Conservation (phyloP, 2,329 filamentous ascomycete species). For the Ophiostoma ips region DNA sequence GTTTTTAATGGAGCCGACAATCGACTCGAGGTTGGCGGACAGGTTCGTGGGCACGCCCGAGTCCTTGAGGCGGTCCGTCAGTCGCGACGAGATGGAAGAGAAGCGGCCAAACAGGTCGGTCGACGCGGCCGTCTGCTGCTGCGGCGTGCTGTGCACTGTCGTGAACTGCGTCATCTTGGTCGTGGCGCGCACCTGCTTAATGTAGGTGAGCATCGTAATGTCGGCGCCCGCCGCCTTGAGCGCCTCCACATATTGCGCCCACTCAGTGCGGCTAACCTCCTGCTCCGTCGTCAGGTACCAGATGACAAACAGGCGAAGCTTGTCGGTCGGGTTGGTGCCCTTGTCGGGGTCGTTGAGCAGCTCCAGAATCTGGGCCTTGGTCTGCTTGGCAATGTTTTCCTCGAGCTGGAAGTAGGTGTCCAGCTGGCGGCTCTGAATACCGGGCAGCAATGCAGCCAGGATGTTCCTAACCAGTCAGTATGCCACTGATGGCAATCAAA, state of each 20-base stretch:
- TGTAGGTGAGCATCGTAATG: slow-evolving; percentile 65
- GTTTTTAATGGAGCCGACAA: slow-evolving; percentile 94
- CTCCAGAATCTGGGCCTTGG: slow-evolving; percentile 77
- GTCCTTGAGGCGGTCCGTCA: slow-evolving; percentile 90
- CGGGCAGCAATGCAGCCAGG: slow-evolving; percentile 56
- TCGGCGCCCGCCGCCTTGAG: slow-evolving; percentile 64
- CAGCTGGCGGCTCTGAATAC: slow-evolving; percentile 87
- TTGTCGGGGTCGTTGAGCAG: slow-evolving; percentile 69
- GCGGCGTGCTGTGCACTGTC: slow-evolving; percentile 62
- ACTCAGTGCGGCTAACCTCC: slow-evolving; percentile 68
- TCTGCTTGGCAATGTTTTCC: slow-evolving; percentile 83
- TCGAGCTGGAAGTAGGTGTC: slow-evolving; percentile 96
- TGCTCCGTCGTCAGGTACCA: slow-evolving; percentile 93
- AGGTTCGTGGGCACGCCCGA: slow-evolving; percentile 58
- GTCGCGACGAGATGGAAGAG: slow-evolving; percentile 77
- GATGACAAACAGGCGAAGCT: slow-evolving; percentile 87
- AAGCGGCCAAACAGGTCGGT: slow-evolving; percentile 86
- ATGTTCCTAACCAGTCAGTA: slow-evolving; percentile 44
- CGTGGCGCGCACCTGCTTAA: slow-evolving; percentile 60
- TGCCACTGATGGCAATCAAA: not conserved
- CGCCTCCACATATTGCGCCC: slow-evolving; percentile 75
- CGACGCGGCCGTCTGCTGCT: slow-evolving; percentile 43
- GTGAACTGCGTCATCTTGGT: slow-evolving; percentile 98
- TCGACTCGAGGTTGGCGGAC: slow-evolving; percentile 74
- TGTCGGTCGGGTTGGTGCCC: slow-evolving; percentile 73